phyloP scores from a whole-genome alignment of 2,329 filamentous ascomycete genomes.

The Cordyceps fumosorosea region DNA sequence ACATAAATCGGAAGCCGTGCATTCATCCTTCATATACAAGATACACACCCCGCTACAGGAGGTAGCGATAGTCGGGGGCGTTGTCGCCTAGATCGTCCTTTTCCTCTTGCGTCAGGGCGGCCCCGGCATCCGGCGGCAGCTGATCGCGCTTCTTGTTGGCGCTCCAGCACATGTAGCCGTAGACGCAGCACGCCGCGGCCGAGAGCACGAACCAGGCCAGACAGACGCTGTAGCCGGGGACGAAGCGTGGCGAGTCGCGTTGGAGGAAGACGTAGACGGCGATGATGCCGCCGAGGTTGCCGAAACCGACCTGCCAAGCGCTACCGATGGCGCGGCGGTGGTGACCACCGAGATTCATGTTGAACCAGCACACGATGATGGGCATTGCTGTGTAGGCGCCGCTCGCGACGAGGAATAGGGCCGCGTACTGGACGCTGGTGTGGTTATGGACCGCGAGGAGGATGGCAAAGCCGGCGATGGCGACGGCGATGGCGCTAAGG shows the following conservation, averaged over 20 bases:
- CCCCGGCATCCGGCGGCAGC: slow-evolving; percentile 25
- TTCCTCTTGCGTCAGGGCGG: slow-evolving; percentile 50
- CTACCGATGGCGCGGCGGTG: slow-evolving; percentile 63
- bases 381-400: slow-evolving; percentile 86
- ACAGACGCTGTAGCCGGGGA: slow-evolving; percentile 69
- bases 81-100: slow-evolving; percentile 55
- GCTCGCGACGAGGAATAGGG: slow-evolving; percentile 74
- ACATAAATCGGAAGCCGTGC: background rate
- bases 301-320: slow-evolving; percentile 73
- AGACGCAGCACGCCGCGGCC: slow-evolving; percentile 52
- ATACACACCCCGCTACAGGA: slow-evolving; percentile 33
- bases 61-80: slow-evolving; percentile 53
- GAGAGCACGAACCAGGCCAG: slow-evolving; percentile 67
- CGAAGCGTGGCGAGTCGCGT: slow-evolving; percentile 62
- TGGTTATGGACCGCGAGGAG: slow-evolving; percentile 66
- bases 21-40: background rate
- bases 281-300: slow-evolving; percentile 74
- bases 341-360: slow-evolving; percentile 72
- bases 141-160: slow-evolving; percentile 57
- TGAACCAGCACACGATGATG: slow-evolving; percentile 76
- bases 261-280: slow-evolving; percentile 63
- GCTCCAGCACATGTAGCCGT: slow-evolving; percentile 49
- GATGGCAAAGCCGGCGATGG: slow-evolving; percentile 69
- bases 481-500: slow-evolving; percentile 65
- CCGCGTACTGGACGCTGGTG: slow-evolving; percentile 62